These are phyloP conservation scores for Tolypocladium paradoxum DNA, from an alignment of 2,329 filamentous ascomycete genomes.

Conservation along the genomic window DNA sequence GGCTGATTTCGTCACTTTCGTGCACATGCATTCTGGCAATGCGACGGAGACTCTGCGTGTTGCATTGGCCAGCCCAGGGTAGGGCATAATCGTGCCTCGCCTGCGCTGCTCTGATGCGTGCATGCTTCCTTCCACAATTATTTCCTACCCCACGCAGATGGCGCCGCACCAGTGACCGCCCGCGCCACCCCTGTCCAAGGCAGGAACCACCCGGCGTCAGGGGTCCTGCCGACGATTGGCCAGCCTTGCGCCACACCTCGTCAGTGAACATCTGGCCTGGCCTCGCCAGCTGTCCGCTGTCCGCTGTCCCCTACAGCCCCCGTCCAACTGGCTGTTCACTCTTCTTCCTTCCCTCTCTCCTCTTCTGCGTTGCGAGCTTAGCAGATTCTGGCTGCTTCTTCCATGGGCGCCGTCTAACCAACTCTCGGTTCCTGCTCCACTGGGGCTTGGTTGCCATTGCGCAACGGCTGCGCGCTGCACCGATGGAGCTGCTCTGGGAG, in stretches of 20 bases:
- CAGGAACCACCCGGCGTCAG: background rate
- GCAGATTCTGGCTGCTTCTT: too few species aligned
- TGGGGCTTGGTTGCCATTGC: background rate
- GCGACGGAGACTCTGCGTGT: background rate
- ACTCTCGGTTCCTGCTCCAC: background rate
- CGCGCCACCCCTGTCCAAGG: background rate
- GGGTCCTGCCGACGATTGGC: background rate
- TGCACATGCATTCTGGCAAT: background rate
- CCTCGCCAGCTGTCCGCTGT: background rate
- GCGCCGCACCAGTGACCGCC: too few species aligned
- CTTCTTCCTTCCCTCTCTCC: background rate
- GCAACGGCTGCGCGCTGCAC: background rate
- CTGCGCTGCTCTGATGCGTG: too few species aligned
- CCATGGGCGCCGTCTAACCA: background rate
- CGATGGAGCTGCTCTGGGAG: conserved; percentile 12
- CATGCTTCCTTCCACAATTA: too few species aligned
- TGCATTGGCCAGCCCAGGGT: background rate
- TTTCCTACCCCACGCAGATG: too few species aligned
- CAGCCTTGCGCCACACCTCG: background rate
- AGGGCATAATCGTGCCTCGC: background rate
- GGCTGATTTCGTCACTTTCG: background rate
- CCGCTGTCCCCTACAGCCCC: background rate
- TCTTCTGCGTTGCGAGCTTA: background rate
- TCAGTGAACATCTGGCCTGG: background rate
- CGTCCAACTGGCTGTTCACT: background rate